A percentile compares a stretch with the other conserved stretches of the same genome.
Conservation (phyloP, 2,329 filamentous ascomycete species). For the Xylaria sp. region DNA sequence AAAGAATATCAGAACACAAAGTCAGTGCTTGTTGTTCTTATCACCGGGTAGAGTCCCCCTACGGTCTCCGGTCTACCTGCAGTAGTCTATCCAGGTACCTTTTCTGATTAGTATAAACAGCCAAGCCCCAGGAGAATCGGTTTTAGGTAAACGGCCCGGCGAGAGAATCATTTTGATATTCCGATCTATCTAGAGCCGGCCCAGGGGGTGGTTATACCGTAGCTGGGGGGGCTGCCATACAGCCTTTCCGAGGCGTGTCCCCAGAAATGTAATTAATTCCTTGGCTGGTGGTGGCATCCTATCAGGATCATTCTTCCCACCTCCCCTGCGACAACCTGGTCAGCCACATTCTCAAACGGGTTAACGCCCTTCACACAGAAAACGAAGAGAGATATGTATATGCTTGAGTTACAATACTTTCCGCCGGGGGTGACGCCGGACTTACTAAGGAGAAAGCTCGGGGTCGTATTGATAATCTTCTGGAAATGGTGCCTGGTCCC, state of each 20-base stretch:
- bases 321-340: constrained; percentile 10
- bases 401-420: too few species aligned
- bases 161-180: not conserved
- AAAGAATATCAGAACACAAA: not conserved
- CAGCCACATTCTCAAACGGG: constrained; percentile 14
- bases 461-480: not conserved
- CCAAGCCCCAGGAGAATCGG: not conserved
- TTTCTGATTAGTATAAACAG: not conserved
- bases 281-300: not conserved
- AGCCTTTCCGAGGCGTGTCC: not conserved
- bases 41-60: not conserved
- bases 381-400: not conserved
- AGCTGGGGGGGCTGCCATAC: not conserved
- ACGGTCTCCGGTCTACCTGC: too few species aligned
- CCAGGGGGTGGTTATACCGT: not conserved
- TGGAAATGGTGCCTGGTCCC: not conserved
- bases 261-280: not conserved
- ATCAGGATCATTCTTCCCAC: constrained; percentile 1
- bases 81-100: too few species aligned
- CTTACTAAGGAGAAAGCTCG: not conserved
- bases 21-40: not conserved
- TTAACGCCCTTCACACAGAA: not conserved
- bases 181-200: not conserved
- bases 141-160: not conserved
- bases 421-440: too few species aligned